phyloP scores from a whole-genome alignment of 2,329 filamentous ascomycete genomes.

The Alternaria metachromatica region DNA sequence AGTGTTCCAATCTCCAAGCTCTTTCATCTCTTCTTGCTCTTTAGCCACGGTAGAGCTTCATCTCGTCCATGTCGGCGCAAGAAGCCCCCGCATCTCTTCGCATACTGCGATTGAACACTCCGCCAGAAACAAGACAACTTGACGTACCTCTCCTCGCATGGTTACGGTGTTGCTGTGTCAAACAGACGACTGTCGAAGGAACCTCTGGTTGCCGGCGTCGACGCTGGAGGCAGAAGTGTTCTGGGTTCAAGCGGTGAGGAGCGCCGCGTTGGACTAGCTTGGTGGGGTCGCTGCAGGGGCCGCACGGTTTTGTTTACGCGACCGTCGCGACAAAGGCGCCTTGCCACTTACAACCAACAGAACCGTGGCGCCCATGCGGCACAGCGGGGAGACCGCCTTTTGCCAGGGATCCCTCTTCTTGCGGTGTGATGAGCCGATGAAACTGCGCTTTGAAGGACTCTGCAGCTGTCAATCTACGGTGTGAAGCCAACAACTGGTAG shows the following conservation, averaged over 20 bases:
- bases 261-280: constrained; percentile 27
- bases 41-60: not conserved
- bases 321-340: constrained; percentile 19
- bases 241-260: constrained; percentile 23
- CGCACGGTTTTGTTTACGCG: constrained; percentile 20
- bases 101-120: not conserved
- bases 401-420: not conserved
- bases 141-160: constrained; percentile 52
- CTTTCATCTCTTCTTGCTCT: not conserved
- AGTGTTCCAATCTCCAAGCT: not conserved
- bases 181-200: constrained; percentile 42
- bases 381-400: constrained; percentile 1
- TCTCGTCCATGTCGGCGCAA: constrained; percentile 13
- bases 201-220: constrained; percentile 19
- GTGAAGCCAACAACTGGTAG: not conserved
- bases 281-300: constrained; percentile 28
- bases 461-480: not conserved
- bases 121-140: constrained; percentile 1
- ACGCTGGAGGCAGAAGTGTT: constrained; percentile 19
- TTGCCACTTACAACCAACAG: constrained; percentile 6
- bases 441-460: not conserved
- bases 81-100: constrained; percentile 2
- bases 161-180: constrained; percentile 44
- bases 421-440: not conserved
- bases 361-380: constrained; percentile 1